A percentile compares a stretch with the other conserved stretches of the same genome.
Conservation (phyloP, 2,329 filamentous ascomycete species). For the Cytospora schulzeri region DNA sequence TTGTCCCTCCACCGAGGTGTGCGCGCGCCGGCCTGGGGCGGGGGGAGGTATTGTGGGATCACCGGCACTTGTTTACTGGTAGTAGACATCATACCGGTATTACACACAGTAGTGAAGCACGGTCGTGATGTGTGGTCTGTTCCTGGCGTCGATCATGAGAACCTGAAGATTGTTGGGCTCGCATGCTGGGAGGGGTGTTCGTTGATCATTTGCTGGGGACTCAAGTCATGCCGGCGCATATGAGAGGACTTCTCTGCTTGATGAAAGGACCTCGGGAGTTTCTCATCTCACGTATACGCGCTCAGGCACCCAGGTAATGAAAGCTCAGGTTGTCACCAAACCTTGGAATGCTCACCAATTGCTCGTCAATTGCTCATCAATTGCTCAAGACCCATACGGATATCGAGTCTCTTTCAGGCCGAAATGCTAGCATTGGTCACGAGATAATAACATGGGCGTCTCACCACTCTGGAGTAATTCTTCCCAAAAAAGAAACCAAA, state of each 20-base stretch:
- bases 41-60: not conserved
- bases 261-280: too few relatives aligned
- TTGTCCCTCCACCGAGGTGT: not conserved
- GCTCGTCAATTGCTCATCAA: too few relatives aligned
- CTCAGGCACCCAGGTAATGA: not conserved
- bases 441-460: not conserved
- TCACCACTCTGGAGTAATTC: not conserved
- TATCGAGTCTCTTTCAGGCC: not conserved
- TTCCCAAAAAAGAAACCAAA: too few relatives aligned
- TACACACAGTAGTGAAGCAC: not conserved
- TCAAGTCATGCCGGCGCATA: not conserved
- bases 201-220: not conserved
- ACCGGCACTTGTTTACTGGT: not conserved
- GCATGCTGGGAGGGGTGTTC: not conserved
- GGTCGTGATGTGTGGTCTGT: not conserved
- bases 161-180: not conserved
- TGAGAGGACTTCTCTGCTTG: too few relatives aligned
- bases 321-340: too few relatives aligned
- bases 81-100: too few relatives aligned
- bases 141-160: not conserved
- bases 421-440: not conserved
- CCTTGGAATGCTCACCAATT: too few relatives aligned
- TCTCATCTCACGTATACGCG: not conserved
- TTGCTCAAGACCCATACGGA: too few relatives aligned
- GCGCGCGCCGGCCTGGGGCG: not conserved